Evolutionary conservation across 305 asterid species (phyloP), one percentile per base, ranked within the genome.

Genomic region (Rubia peregrina): DNA sequence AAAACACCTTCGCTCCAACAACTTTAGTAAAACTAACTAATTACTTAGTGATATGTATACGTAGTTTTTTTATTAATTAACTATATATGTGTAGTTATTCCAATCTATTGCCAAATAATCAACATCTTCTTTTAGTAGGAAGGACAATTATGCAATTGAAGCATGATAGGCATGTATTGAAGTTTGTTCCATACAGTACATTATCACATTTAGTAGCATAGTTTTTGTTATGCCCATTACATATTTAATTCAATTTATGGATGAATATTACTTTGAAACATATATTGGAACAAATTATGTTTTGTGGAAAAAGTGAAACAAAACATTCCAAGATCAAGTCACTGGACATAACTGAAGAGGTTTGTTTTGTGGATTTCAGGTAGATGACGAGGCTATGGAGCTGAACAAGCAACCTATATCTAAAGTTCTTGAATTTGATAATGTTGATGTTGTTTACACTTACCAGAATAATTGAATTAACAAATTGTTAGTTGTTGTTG

Each of bases 381-480:
- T 87, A 43, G 96, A 90, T 75, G 96, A 93, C 60, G 98, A 93
- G 79, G 98, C 97, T 60, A 81, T 84, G 96, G 96, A 90, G 74
- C 84, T 93, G 88, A 93, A 89, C 88, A 93, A 88, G 84, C 91
- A 80, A 79, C 77, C 89, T 61, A 71, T 85, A 78, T 75, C 96
- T 59, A 88, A 91, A 79, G 82, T 93, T 76, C 96, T 93, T n/a
- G 95, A 90, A 80, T 92, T 93, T 43, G 98, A 93, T 51, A 97
- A 93, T 70, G 95, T 93, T 68, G 98, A 89, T 77, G 91, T 97
- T 55, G 97, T 93, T 17, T 89, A 88, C 75, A 89, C 95, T 6
- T 96, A 90, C 68, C 97, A 90, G 79, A 90, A 82, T 83, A 86
- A 10, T 6, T 75, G 71, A 69, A 40, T 38, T 65, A 8, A 2